Conservation (phyloP, 495 filamentous ascomycete species). For the Penicillium silybi region DNA sequence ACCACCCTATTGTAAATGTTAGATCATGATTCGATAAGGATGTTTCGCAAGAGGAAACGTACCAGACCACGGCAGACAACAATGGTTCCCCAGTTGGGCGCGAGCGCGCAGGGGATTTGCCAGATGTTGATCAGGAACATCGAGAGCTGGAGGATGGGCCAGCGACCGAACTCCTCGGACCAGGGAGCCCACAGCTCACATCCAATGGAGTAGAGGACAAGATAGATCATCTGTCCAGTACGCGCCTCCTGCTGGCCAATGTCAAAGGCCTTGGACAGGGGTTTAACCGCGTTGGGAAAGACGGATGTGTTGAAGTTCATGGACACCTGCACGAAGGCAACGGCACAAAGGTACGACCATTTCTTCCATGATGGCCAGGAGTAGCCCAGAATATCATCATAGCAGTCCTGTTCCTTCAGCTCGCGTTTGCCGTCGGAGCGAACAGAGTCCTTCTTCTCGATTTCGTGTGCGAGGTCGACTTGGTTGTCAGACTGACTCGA, state of each 20-base stretch:
- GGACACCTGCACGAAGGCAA: slow-evolving; percentile 71
- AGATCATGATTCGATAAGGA: not conserved
- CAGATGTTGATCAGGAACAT: slow-evolving; percentile 70
- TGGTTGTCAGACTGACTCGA: not conserved
- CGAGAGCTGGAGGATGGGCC: slow-evolving; percentile 64
- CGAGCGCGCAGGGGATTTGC: slow-evolving; percentile 64
- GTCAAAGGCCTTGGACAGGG: slow-evolving; percentile 57
- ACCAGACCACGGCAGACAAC: slow-evolving; percentile 60
- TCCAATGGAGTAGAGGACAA: slow-evolving; percentile 70
- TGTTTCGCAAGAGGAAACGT: not conserved
- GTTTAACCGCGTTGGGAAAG: slow-evolving; percentile 40
- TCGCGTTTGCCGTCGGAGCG: slow-evolving; percentile 49
- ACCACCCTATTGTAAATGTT: slow-evolving; percentile 22
- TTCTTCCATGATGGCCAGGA: slow-evolving; percentile 63
- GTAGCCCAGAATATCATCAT: slow-evolving; percentile 62
- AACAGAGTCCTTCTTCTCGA: slow-evolving; percentile 1
- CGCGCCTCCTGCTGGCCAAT: slow-evolving; percentile 61
- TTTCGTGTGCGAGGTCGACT: not conserved
- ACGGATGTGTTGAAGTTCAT: slow-evolving; percentile 65
- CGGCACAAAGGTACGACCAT: slow-evolving; percentile 66
- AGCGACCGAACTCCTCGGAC: slow-evolving; percentile 72
- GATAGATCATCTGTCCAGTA: slow-evolving; percentile 62
- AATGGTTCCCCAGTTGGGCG: slow-evolving; percentile 63
- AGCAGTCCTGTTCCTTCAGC: slow-evolving; percentile 59
- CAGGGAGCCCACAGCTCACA: slow-evolving; percentile 81